Base-by-base conservation (phyloP, 2,329 filamentous ascomycete genomes). In the Microcyclospora tardicrescens region DNA sequence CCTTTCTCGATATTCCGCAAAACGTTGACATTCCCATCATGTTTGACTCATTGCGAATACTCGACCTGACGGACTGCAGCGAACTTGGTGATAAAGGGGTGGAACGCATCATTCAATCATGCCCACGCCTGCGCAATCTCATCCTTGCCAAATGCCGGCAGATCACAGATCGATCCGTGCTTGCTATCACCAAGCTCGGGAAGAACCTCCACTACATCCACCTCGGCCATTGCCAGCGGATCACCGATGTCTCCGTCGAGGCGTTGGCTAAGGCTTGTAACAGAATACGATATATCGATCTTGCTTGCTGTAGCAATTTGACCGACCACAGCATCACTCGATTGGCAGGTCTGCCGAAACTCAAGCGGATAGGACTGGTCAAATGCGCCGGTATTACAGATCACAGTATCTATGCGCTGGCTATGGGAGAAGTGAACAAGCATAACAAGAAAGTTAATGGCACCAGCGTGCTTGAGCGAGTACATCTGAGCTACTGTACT, bases 161-260 rank as follows among this genome's bases (percentile, higher is more conserved):
- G 54, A 84, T 98, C 53, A 96, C 91, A 2, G 89, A 98, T 62
- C 73, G 75, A 34, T 81, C 89, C 8, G 86, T 98, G 8, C 70
- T 81, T 50, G 81, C 87, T 40, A 96, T 98, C 46, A 81, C 86
- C 40, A 80, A 76, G 51, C 72, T 98, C 3, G 86, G 87, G 45
- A 96, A 95, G 68, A 98, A 96, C 53, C 66, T 98, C 39, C 91
- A 98, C 61, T 96, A 94, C 59, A 80, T 98, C 37, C 91, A 98
- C 56, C 71, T 98, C 2, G 91, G 91, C 9, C 91, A 98, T 60
- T 98, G 91, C 61, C 76, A 77, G 19, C 78, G 87, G 34, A 87
- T 98, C 55, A 95, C 89, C 0, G 91, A 98, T 55, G 72, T 78
- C 28, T 87, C 85, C 1, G 85, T 98, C 13, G 82, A 83, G 51